Conservation (phyloP, 352 stramenopile species). For the Phytophthora pinifolia region DNA sequence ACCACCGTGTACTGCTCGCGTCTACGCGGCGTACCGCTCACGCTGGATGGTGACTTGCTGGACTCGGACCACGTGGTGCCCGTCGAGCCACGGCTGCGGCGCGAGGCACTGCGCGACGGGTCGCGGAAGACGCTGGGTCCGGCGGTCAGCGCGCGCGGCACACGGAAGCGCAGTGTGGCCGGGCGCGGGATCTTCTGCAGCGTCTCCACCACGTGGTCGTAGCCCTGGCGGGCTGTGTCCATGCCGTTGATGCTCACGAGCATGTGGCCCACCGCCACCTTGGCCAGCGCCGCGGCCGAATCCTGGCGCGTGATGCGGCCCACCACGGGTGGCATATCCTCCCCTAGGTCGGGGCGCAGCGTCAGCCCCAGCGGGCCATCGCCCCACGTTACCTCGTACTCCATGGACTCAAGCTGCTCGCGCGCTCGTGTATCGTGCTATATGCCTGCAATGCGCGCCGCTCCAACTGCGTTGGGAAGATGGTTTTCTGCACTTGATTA, state of each 20-base stretch:
- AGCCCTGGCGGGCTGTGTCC: conserved; percentile 84
- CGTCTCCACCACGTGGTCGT: conserved; percentile 80
- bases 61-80: conserved; percentile 48
- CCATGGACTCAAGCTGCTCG: conserved; percentile 40
- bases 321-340: conserved; percentile 88
- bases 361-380: conserved; percentile 81
- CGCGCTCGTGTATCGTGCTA: conserved; percentile 3
- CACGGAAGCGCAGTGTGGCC: conserved; percentile 79
- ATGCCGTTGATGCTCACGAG: conserved; percentile 89
- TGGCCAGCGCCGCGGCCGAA: conserved; percentile 76
- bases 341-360: conserved; percentile 76
- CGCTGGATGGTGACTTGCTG: conserved; percentile 26
- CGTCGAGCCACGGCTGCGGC: conserved; percentile 40
- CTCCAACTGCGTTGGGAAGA: neutral
- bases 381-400: conserved; percentile 88
- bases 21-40: conserved; percentile 31
- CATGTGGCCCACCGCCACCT: conserved; percentile 86
- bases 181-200: conserved; percentile 83
- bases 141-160: conserved; percentile 53
- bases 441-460: conserved; percentile 12
- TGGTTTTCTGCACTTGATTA: neutral
- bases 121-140: conserved; percentile 26
- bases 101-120: conserved; percentile 31
- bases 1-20: conserved; percentile 88
- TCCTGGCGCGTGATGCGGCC: conserved; percentile 86